Conservation (phyloP, 148 eudicot genomes). For the Amaranthus hypochondriacus region DNA sequence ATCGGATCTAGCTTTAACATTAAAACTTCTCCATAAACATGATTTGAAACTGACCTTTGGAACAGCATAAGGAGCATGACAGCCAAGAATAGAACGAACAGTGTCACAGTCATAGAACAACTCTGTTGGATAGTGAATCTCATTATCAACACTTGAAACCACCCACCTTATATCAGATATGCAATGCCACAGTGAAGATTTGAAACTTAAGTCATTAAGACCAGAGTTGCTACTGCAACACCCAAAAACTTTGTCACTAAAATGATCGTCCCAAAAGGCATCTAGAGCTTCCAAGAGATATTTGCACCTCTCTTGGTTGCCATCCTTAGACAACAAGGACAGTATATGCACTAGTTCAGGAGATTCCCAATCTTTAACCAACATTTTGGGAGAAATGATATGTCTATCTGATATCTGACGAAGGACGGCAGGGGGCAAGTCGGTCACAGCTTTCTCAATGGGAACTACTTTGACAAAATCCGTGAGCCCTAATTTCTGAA, state of each 20-base stretch:
- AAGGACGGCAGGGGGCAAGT: conserved; percentile 32
- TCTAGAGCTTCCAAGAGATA: conserved; percentile 76
- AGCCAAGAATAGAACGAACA: conserved; percentile 70
- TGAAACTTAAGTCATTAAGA: conserved; percentile 38
- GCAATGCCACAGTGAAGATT: conserved; percentile 51
- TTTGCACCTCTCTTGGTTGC: conserved; percentile 41
- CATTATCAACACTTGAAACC: conserved; percentile 47
- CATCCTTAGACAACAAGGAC: conserved; percentile 45
- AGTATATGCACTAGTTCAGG: conserved; percentile 53
- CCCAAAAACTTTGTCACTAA: conserved; percentile 54
- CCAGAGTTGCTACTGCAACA: conserved; percentile 29
- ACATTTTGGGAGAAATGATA: conserved; percentile 32
- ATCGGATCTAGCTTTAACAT: background rate
- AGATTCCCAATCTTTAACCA: conserved; percentile 85
- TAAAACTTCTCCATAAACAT: background rate
- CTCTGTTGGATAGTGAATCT: conserved; percentile 67
- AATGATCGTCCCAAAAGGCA: conserved; percentile 69
- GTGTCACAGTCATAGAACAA: conserved; percentile 73
- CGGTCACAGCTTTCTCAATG: conserved; percentile 49
- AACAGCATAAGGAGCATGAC: conserved; percentile 66
- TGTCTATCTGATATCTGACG: conserved; percentile 36
- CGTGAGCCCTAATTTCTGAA: conserved; percentile 68
- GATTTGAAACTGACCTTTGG: conserved; percentile 66
- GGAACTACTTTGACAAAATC: conserved; percentile 69
- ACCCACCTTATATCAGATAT: conserved; percentile 61